Conservation (phyloP, 495 filamentous ascomycete genomes). For the Aspergillus asperescens region DNA sequence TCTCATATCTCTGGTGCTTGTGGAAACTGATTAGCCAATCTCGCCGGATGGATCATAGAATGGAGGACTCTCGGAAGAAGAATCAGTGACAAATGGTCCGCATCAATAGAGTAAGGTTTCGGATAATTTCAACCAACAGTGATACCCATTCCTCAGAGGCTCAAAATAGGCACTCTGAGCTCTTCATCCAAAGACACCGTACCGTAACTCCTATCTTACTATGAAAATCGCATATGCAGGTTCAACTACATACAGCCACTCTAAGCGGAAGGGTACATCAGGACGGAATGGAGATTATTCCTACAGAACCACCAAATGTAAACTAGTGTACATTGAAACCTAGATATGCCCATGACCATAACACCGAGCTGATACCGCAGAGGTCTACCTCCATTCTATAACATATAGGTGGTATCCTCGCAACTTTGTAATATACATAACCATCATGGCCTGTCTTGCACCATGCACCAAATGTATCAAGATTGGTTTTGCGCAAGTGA, state of each 20-base stretch:
- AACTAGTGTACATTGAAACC: conserved; percentile 11
- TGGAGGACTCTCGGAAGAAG: conserved; percentile 34
- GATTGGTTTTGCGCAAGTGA: neutral
- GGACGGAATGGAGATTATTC: conserved; percentile 8
- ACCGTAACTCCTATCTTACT: too few relatives aligned
- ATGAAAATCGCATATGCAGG: too few relatives aligned
- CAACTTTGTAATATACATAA: conserved; percentile 1
- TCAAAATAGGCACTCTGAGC: too few relatives aligned
- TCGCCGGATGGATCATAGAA: conserved; percentile 24
- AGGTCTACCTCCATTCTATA: neutral
- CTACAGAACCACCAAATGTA: neutral
- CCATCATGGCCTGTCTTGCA: neutral
- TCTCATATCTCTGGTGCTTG: conserved; percentile 88
- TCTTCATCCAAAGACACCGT: neutral
- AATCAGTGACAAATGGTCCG: conserved; percentile 26
- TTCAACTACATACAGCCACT: too few relatives aligned
- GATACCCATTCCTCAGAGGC: conserved; percentile 25
- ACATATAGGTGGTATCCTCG: neutral
- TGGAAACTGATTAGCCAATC: conserved; percentile 64
- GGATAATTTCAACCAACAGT: conserved; percentile 12
- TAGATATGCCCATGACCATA: conserved; percentile 8
- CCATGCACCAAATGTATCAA: too few relatives aligned
- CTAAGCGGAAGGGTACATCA: neutral
- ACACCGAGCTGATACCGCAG: conserved; percentile 5
- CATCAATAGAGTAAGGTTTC: neutral